Conservation (phyloP, 208 protist genomes). For the Wallacemonas rigidus region DNA sequence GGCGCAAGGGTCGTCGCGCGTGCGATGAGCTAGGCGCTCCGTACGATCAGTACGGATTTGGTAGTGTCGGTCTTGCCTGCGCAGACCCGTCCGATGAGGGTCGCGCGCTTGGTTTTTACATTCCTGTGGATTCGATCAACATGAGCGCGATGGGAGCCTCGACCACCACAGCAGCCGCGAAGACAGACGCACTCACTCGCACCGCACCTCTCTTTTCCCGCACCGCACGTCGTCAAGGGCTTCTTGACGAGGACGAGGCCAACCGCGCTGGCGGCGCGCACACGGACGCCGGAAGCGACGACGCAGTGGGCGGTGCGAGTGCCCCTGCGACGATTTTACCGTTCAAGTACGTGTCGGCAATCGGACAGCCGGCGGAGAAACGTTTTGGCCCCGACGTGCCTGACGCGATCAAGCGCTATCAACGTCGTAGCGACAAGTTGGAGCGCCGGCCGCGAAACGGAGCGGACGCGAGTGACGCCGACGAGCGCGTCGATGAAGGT, state of each 20-base stretch:
- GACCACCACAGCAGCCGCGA: constrained; percentile 22
- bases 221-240: constrained; percentile 8
- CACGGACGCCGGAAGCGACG: not conserved
- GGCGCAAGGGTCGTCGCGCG: constrained; percentile 52
- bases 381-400: constrained; percentile 82
- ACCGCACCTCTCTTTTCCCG: constrained; percentile 4
- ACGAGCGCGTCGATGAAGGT: not conserved
- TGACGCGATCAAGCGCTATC: constrained; percentile 72
- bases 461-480: constrained; percentile 25
- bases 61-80: constrained; percentile 39
- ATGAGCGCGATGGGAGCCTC: constrained; percentile 21
- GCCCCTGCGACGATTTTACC: constrained; percentile 52
- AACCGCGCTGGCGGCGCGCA: not conserved
- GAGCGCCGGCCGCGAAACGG: constrained; percentile 43
- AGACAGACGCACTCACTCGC: not conserved
- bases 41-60: constrained; percentile 73
- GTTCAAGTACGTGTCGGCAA: constrained; percentile 74
- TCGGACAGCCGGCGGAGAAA: constrained; percentile 45
- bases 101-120: constrained; percentile 46
- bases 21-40: constrained; percentile 63
- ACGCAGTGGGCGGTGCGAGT: constrained; percentile 8
- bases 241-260: not conserved
- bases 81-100: constrained; percentile 67
- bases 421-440: constrained; percentile 82
- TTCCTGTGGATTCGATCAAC: constrained; percentile 33